These are phyloP conservation scores for Suillus bovinus DNA, from an alignment of 768 basidiomycete species.

Conservation along the genomic window DNA sequence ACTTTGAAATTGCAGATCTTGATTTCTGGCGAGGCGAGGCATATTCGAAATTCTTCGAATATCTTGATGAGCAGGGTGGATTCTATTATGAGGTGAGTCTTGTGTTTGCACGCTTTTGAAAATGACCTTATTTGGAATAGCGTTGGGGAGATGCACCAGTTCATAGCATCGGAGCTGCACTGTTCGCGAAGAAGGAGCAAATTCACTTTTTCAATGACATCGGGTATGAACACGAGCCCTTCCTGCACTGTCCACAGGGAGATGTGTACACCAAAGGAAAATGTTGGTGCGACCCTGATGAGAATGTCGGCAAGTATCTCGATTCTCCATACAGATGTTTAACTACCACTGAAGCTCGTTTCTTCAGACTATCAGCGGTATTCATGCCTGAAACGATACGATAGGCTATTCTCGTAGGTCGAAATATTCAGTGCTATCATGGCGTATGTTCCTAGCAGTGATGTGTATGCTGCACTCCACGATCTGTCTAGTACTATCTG, in stretches of 20 bases:
- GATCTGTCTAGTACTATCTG: background rate
- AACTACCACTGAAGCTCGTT: constrained; percentile 12
- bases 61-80: constrained; percentile 78
- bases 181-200: constrained; percentile 73
- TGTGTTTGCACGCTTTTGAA: constrained; percentile 1
- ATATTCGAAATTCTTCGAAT: constrained; percentile 82
- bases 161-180: constrained; percentile 78
- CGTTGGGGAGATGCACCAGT: constrained; percentile 89
- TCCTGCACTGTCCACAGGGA: constrained; percentile 73
- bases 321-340: background rate
- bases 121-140: constrained; percentile 29
- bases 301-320: constrained; percentile 61
- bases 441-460: too few relatives aligned
- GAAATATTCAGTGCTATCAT: constrained; percentile 2
- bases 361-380: constrained; percentile 78
- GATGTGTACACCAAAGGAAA: constrained; percentile 55
- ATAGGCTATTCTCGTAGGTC: constrained; percentile 49
- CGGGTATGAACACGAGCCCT: constrained; percentile 79
- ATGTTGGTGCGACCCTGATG: constrained; percentile 71
- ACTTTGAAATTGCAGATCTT: constrained; percentile 87
- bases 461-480: background rate
- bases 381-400: constrained; percentile 82
- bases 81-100: constrained; percentile 84
- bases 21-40: constrained; percentile 87
- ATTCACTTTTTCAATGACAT: constrained; percentile 85